phyloP scores from a whole-genome alignment of 2,329 filamentous ascomycete species.

The Lecanicillium sp. region DNA sequence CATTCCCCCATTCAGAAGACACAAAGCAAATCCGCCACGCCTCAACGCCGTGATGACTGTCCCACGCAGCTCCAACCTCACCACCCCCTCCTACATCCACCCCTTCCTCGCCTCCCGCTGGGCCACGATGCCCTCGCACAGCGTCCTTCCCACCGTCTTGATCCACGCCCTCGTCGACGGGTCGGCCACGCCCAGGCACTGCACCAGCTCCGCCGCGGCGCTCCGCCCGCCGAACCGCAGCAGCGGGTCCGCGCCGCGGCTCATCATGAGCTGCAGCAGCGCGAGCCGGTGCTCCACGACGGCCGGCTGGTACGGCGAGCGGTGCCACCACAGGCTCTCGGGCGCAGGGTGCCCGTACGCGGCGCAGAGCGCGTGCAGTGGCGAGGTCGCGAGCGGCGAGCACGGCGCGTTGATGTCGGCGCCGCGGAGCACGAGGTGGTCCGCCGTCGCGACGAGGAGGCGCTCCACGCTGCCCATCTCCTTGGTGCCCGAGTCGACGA shows the following conservation, averaged over 20 bases:
- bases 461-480: slow-evolving; percentile 4
- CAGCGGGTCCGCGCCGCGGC: slow-evolving; percentile 7
- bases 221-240: slow-evolving; percentile 2
- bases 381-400: not conserved
- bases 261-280: slow-evolving; percentile 7
- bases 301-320: not conserved
- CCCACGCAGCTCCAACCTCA: no score
- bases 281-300: slow-evolving; percentile 5
- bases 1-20: no score
- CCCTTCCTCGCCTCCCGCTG: not conserved
- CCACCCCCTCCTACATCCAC: no score
- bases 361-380: slow-evolving; percentile 5
- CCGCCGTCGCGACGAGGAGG: slow-evolving; percentile 2
- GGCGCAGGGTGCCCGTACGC: slow-evolving; percentile 6
- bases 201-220: not conserved
- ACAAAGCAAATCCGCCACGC: no score
- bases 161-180: slow-evolving; percentile 9
- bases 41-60: no score
- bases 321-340: slow-evolving; percentile 8
- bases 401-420: slow-evolving; percentile 8
- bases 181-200: not conserved
- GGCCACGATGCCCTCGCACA: slow-evolving; percentile 4
- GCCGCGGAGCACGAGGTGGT: slow-evolving; percentile 1
- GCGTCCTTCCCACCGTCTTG: slow-evolving; percentile 2
- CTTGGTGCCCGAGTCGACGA: slow-evolving; percentile 8